Evolutionary conservation across 345 rosid species (phyloP).

Genomic region (Iberis pinnata): DNA sequence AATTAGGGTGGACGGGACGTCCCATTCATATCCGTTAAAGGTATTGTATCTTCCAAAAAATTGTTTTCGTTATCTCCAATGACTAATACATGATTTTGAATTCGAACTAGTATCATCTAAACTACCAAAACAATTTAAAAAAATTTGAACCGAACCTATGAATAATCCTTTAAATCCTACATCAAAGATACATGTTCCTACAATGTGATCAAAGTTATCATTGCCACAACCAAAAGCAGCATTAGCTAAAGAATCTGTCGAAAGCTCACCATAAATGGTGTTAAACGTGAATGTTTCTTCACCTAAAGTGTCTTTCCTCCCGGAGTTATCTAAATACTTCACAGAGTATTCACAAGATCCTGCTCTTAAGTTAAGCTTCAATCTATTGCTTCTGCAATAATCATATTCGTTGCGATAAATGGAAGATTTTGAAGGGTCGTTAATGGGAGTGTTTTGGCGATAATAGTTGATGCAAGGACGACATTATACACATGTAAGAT

Average conservation of each 20-base stretch:
- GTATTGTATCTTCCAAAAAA: not conserved
- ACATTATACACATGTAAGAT: not conserved
- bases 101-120: not conserved
- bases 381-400: not conserved
- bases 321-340: not conserved
- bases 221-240: not conserved
- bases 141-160: not conserved
- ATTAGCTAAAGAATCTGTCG: not conserved
- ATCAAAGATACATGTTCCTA: not conserved
- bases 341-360: not conserved
- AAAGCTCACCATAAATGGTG: slow-evolving; percentile 1
- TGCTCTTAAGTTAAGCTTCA: not conserved
- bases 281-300: slow-evolving; percentile 9
- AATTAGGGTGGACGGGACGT: too few species aligned
- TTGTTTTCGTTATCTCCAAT: not conserved
- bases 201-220: not conserved
- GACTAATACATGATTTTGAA: not conserved
- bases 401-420: not conserved
- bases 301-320: not conserved
- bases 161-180: not conserved
- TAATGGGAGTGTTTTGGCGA: not conserved
- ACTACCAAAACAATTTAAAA: not conserved
- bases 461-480: not conserved
- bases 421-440: not conserved
- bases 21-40: not conserved